Conservation (phyloP, 2,329 filamentous ascomycete species). For the Graphiopsis chlorocephala region DNA sequence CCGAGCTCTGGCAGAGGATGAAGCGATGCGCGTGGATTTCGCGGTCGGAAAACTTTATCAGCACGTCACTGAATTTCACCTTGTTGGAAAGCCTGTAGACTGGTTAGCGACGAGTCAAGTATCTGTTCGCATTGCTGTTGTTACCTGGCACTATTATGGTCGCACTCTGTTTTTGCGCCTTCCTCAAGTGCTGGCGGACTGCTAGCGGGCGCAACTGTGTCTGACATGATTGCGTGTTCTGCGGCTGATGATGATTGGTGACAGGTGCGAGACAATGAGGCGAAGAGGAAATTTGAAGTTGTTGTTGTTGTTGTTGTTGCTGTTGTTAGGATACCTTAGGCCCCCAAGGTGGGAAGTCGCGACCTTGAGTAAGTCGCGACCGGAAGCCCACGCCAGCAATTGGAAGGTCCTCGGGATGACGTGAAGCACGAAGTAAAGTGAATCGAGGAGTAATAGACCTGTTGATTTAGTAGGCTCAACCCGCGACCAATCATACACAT, state of each 20-base stretch:
- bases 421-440: neutral
- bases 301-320: neutral
- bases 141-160: neutral
- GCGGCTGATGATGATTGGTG: neutral
- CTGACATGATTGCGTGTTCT: neutral
- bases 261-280: neutral
- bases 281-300: neutral
- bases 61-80: neutral
- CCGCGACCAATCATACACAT: neutral
- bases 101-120: neutral
- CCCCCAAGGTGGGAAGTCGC: neutral
- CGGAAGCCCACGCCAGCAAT: neutral
- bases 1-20: neutral
- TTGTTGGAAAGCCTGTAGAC: neutral
- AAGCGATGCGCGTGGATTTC: neutral
- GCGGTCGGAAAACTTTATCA: neutral
- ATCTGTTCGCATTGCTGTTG: neutral
- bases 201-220: neutral
- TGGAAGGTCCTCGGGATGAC: neutral
- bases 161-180: neutral
- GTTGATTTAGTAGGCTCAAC: neutral
- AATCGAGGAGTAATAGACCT: neutral
- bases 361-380: neutral
- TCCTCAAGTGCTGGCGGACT: neutral
- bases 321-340: neutral